phyloP scores from a whole-genome alignment of 345 rosid genomes.

The Populus ilicifolia region DNA sequence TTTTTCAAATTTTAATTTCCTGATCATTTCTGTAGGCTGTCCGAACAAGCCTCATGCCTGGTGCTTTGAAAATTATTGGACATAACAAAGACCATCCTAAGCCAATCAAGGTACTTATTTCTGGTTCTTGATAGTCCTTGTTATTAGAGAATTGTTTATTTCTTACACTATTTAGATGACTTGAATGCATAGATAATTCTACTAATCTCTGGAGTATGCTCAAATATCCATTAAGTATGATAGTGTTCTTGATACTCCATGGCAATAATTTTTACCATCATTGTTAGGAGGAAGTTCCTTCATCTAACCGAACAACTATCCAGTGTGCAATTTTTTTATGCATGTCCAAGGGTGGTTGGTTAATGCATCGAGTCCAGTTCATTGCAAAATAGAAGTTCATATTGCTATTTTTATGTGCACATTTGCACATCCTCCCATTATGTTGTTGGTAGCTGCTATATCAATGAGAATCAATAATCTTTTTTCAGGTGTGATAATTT shows the following conservation, averaged over 20 bases:
- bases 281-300: neutral
- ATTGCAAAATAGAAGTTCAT: neutral
- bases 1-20: neutral
- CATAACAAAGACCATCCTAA: constrained; percentile 90
- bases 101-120: constrained; percentile 70
- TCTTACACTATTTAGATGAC: neutral
- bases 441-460: neutral
- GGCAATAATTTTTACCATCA: neutral
- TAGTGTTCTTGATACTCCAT: neutral
- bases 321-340: neutral
- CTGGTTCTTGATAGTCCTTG: neutral
- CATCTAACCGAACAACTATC: neutral
- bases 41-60: constrained; percentile 83
- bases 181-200: neutral
- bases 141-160: neutral
- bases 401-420: neutral
- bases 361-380: neutral
- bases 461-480: neutral
- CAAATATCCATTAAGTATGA: neutral
- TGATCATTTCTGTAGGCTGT: constrained; percentile 46
- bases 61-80: constrained; percentile 75
- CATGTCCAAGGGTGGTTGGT: neutral
- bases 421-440: neutral
- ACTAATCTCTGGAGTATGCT: neutral
- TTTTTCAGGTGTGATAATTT: neutral